Conservation (phyloP, 1,284 basidiomycete species). For the Malassezia sympodialis region DNA sequence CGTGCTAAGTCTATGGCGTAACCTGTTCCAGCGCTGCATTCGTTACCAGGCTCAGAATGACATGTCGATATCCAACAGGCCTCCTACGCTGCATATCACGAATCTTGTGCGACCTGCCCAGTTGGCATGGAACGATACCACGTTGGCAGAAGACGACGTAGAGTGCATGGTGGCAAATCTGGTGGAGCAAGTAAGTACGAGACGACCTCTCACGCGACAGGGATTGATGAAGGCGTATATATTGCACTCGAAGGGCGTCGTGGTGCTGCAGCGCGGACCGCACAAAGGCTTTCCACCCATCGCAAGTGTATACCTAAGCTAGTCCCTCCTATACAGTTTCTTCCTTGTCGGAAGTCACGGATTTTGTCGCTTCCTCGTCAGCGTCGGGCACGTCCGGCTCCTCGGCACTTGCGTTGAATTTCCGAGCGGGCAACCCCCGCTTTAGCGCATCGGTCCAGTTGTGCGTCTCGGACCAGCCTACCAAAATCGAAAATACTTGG, state of each 20-base stretch:
- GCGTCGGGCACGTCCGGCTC: not conserved
- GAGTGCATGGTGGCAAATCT: constrained; percentile 49
- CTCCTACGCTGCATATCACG: constrained; percentile 43
- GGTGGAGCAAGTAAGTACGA: constrained; percentile 45
- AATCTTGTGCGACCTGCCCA: constrained; percentile 38
- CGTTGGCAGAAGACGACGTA: constrained; percentile 47
- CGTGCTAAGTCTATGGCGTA: constrained; percentile 50
- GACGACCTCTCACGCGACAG: constrained; percentile 18
- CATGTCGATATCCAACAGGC: constrained; percentile 23
- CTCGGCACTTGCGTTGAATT: constrained; percentile 53
- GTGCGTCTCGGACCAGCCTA: constrained; percentile 61
- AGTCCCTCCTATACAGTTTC: not conserved
- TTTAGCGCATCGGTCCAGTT: constrained; percentile 53
- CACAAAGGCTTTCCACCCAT: constrained; percentile 46
- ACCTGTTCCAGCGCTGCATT: constrained; percentile 36
- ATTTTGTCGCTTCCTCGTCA: not conserved
- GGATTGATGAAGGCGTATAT: constrained; percentile 50
- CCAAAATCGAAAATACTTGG: constrained; percentile 81
- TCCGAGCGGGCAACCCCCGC: constrained; percentile 75
- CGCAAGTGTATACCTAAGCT: constrained; percentile 21
- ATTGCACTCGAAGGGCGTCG: constrained; percentile 44
- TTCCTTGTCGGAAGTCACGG: not conserved
- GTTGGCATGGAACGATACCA: constrained; percentile 40
- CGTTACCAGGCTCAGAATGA: constrained; percentile 10
- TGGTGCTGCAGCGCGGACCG: constrained; percentile 48